phyloP scores from a whole-genome alignment of 2,329 filamentous ascomycete species.

The Cercospora citrullina region DNA sequence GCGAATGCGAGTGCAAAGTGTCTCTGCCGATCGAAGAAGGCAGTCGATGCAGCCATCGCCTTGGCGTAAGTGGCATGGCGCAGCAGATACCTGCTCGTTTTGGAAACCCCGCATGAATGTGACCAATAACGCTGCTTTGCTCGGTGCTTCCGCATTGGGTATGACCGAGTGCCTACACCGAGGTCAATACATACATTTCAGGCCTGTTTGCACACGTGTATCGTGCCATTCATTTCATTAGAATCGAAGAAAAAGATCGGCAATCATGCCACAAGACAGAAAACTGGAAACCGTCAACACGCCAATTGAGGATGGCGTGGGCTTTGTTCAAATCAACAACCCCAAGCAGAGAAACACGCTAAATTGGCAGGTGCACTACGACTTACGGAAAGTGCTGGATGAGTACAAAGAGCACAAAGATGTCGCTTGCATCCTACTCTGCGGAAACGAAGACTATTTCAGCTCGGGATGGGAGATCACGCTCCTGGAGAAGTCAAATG shows the following conservation, averaged over 20 bases:
- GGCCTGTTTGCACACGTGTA: background rate
- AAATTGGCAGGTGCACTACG: background rate
- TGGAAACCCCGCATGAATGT: background rate
- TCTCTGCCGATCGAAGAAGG: background rate
- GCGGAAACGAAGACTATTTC: background rate
- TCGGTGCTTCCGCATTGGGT: background rate
- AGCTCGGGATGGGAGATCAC: background rate
- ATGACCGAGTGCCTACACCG: background rate
- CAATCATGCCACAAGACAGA: background rate
- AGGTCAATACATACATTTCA: background rate
- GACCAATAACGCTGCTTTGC: background rate
- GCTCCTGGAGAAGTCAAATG: background rate
- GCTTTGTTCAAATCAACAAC: background rate
- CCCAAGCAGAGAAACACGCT: background rate
- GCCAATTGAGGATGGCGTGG: background rate
- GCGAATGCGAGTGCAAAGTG: background rate
- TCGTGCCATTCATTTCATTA: background rate
- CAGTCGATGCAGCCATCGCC: background rate
- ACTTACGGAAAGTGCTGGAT: background rate
- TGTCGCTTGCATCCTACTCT: background rate
- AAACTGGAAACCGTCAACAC: background rate
- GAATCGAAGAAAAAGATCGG: background rate
- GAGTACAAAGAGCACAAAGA: background rate
- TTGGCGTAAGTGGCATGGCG: background rate
- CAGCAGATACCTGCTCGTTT: background rate